A percentile compares a stretch with the other conserved stretches of the same genome.
Evolutionary conservation across 768 basidiomycete genomes (phyloP).

Genomic region (Podaxis sp.): DNA sequence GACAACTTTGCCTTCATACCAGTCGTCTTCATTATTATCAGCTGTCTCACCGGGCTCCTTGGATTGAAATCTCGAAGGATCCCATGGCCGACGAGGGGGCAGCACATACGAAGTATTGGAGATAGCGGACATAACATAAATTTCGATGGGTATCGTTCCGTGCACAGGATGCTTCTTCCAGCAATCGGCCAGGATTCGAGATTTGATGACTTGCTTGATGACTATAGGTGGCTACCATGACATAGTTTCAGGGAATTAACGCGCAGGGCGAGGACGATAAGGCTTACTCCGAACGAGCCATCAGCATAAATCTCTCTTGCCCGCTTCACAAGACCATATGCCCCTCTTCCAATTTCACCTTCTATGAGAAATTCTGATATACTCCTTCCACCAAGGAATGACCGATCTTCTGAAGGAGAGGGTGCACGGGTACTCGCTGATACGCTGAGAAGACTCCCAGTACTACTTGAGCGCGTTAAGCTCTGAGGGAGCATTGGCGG

Average conservation of each 20-base stretch:
- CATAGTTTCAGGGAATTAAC: slow-evolving; percentile 20
- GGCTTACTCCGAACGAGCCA: slow-evolving; percentile 80
- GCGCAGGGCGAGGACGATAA: slow-evolving; percentile 17
- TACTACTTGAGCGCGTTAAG: slow-evolving; percentile 63
- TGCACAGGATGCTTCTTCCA: slow-evolving; percentile 97
- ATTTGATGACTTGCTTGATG: slow-evolving; percentile 98
- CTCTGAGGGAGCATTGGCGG: slow-evolving; percentile 60
- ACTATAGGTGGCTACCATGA: slow-evolving; percentile 76
- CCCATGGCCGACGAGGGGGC: slow-evolving; percentile 81
- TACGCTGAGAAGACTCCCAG: slow-evolving; percentile 61
- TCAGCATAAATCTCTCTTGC: slow-evolving; percentile 76
- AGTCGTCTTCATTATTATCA: slow-evolving; percentile 36
- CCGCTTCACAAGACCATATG: slow-evolving; percentile 93
- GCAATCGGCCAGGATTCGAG: slow-evolving; percentile 96
- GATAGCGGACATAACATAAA: slow-evolving; percentile 90
- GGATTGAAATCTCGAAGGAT: slow-evolving; percentile 55
- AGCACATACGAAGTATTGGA: slow-evolving; percentile 79
- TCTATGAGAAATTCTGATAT: slow-evolving; percentile 88
- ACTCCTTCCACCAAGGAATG: slow-evolving; percentile 61
- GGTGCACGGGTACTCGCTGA: slow-evolving; percentile 63
- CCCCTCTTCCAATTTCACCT: slow-evolving; percentile 88
- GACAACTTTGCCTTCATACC: slow-evolving; percentile 70
- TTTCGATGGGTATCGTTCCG: slow-evolving; percentile 98
- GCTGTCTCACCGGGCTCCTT: slow-evolving; percentile 12
- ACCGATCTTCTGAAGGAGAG: slow-evolving; percentile 49